phyloP scores from a whole-genome alignment of 2,329 filamentous ascomycete genomes.

The Aureobasidium sp. region DNA sequence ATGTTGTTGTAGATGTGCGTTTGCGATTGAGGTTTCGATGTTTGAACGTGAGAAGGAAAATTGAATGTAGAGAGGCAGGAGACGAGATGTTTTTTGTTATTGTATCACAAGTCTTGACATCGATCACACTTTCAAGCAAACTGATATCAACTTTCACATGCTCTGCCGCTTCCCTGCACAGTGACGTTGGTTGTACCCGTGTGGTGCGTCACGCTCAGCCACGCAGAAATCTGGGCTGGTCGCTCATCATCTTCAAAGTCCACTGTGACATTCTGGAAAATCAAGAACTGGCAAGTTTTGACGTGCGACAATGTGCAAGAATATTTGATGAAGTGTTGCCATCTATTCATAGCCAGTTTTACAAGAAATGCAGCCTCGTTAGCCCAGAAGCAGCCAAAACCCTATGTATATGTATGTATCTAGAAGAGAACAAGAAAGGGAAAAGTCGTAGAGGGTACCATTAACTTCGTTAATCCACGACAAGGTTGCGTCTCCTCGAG shows the following conservation, averaged over 20 bases:
- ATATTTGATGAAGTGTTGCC: background rate
- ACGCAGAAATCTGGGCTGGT: slow-evolving; percentile 3
- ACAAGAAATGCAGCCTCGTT: background rate
- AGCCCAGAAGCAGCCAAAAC: background rate
- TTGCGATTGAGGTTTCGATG: background rate
- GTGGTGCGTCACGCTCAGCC: slow-evolving; percentile 16
- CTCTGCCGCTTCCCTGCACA: slow-evolving; percentile 14
- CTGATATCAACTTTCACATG: slow-evolving; percentile 24
- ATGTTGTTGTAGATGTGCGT: slow-evolving; percentile 22
- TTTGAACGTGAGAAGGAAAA: background rate
- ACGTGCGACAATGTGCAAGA: background rate
- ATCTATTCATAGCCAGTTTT: background rate
- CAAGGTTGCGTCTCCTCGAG: slow-evolving; percentile 17
- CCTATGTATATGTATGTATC: slow-evolving; percentile 15
- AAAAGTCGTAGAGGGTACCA: slow-evolving; percentile 1
- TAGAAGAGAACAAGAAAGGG: slow-evolving; percentile 5
- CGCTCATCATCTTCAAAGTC: background rate
- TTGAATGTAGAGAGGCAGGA: slow-evolving; percentile 18
- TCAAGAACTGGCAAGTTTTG: background rate
- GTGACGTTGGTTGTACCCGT: slow-evolving; percentile 17
- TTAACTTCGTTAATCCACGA: slow-evolving; percentile 19
- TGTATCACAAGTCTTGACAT: slow-evolving; percentile 19
- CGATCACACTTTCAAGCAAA: background rate
- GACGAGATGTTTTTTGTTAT: slow-evolving; percentile 29
- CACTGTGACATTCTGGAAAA: background rate